phyloP scores from a whole-genome alignment of 2,329 filamentous ascomycete species.

The Penicillium brasilianum region DNA sequence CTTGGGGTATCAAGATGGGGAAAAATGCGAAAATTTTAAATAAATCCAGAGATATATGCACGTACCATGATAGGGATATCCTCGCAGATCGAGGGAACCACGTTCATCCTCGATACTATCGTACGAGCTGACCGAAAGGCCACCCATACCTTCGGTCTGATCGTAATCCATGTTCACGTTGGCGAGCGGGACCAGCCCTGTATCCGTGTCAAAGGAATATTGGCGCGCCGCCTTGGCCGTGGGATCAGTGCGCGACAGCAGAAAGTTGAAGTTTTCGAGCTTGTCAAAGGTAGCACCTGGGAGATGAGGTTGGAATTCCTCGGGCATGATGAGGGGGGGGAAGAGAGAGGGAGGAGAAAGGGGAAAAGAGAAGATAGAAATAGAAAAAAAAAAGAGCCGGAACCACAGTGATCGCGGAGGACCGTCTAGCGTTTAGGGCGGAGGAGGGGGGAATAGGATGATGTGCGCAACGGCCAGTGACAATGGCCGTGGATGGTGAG shows the following conservation, averaged over 20 bases:
- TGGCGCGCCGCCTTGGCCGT: constrained; percentile 39
- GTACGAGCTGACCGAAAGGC: constrained; percentile 49
- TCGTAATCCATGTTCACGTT: constrained; percentile 47
- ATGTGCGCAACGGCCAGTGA: constrained; percentile 15
- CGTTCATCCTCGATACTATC: constrained; percentile 49
- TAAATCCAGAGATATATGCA: constrained; percentile 19
- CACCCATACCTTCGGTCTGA: constrained; percentile 48
- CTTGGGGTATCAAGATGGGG: constrained; percentile 2
- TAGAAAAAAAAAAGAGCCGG: neutral
- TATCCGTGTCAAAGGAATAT: constrained; percentile 47
- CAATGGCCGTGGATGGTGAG: neutral
- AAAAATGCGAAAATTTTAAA: neutral
- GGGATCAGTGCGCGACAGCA: constrained; percentile 42
- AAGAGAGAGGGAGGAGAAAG: constrained; percentile 18
- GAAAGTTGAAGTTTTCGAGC: constrained; percentile 45
- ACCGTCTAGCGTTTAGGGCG: constrained; percentile 15
- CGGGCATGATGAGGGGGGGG: constrained; percentile 38
- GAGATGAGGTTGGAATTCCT: constrained; percentile 36
- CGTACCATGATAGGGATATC: constrained; percentile 49
- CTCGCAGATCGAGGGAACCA: constrained; percentile 44
- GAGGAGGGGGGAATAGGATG: constrained; percentile 8
- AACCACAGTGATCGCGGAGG: neutral
- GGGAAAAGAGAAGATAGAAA: constrained; percentile 14
- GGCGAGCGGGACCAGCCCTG: constrained; percentile 38
- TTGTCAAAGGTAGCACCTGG: constrained; percentile 39